These are phyloP conservation scores for Vachellia collinsii DNA, from an alignment of 306 rosid species.

Conservation along the genomic window DNA sequence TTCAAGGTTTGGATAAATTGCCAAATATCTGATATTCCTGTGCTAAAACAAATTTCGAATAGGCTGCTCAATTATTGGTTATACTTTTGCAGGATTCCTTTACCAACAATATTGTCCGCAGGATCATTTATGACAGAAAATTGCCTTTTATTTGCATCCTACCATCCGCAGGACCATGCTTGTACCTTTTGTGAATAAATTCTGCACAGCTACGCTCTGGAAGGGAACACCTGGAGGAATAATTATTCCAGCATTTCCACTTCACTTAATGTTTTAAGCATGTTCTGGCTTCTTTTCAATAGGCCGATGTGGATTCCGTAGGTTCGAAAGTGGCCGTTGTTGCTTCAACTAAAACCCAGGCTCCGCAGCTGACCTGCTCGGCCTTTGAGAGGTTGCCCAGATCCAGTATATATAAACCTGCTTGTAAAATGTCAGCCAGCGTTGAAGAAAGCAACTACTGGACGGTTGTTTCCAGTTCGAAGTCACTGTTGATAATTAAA, in stretches of 20 bases:
- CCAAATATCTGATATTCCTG: slow-evolving; percentile 35
- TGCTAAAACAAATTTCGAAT: slow-evolving; percentile 27
- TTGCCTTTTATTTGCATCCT: slow-evolving; percentile 31
- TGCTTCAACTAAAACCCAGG: background rate
- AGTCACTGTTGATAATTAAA: background rate
- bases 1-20: slow-evolving; percentile 2
- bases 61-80: slow-evolving; percentile 40
- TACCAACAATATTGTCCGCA: slow-evolving; percentile 34
- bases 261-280: slow-evolving; percentile 7
- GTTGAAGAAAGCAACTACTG: background rate
- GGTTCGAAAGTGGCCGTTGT: slow-evolving; percentile 21
- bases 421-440: background rate
- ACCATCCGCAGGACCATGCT: slow-evolving; percentile 30
- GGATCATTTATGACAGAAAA: slow-evolving; percentile 32
- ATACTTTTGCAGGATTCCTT: slow-evolving; percentile 53
- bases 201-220: slow-evolving; percentile 17
- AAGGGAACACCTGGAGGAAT: slow-evolving; percentile 34
- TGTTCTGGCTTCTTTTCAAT: slow-evolving; percentile 14
- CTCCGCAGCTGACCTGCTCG: background rate
- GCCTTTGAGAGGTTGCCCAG: background rate
- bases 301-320: slow-evolving; percentile 27
- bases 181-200: slow-evolving; percentile 32
- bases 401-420: background rate
- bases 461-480: background rate
- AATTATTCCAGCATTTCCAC: slow-evolving; percentile 8